Conservation (phyloP, 2,329 filamentous ascomycete genomes). For the Aspergillus proliferans region DNA sequence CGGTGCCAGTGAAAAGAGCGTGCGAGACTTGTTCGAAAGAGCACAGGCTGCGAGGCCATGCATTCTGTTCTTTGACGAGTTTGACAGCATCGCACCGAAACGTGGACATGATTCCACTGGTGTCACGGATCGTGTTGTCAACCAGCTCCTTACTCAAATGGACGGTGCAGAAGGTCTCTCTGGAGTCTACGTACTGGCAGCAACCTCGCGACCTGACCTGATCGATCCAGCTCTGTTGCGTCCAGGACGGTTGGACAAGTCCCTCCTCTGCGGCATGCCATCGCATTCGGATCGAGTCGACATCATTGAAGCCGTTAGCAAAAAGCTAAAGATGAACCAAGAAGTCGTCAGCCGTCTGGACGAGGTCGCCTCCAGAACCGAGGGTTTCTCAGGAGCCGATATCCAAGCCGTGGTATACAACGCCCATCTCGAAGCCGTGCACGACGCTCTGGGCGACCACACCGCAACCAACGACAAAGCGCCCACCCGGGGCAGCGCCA, state of each 20-base stretch:
- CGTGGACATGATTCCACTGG: slow-evolving; percentile 94
- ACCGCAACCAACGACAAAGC: slow-evolving; percentile 34
- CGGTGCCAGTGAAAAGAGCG: slow-evolving; percentile 91
- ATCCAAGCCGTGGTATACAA: slow-evolving; percentile 94
- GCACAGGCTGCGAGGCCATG: slow-evolving; percentile 84
- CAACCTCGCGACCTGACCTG: slow-evolving; percentile 85
- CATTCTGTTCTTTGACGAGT: slow-evolving; percentile 97
- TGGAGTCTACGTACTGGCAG: slow-evolving; percentile 93
- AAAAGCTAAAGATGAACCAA: slow-evolving; percentile 67
- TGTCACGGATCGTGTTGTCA: slow-evolving; percentile 97
- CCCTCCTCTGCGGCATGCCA: slow-evolving; percentile 84
- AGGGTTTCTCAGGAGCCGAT: slow-evolving; percentile 91
- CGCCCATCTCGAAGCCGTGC: slow-evolving; percentile 92
- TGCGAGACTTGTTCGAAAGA: slow-evolving; percentile 89
- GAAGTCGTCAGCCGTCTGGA: slow-evolving; percentile 58
- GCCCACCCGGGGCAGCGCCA: slow-evolving; percentile 21
- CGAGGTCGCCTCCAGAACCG: slow-evolving; percentile 73
- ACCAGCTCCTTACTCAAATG: slow-evolving; percentile 98
- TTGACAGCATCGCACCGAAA: slow-evolving; percentile 95
- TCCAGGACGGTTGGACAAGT: slow-evolving; percentile 90
- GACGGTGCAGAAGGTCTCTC: slow-evolving; percentile 92
- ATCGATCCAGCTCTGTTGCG: slow-evolving; percentile 91
- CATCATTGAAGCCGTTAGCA: slow-evolving; percentile 77
- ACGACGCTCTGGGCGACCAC: slow-evolving; percentile 70
- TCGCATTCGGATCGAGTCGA: slow-evolving; percentile 73